A percentile compares a stretch with the other conserved stretches of the same genome.
These are phyloP conservation scores for Marchantia polymorpha DNA, from an alignment of 225 moss, liverwort and hornwort genomes.

Conservation along the genomic window DNA sequence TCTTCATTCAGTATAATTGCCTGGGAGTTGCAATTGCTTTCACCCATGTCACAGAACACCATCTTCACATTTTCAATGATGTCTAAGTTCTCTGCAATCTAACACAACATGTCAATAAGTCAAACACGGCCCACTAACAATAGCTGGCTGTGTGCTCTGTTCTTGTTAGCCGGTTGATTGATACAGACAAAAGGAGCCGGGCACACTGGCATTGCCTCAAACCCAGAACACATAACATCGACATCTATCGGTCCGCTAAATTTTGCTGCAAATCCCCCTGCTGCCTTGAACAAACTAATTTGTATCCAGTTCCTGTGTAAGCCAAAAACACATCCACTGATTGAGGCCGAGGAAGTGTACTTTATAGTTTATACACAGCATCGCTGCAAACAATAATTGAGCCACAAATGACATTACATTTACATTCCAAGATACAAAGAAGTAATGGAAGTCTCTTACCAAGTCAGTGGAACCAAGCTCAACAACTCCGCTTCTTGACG, in stretches of 20 bases:
- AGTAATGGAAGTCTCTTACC: slow-evolving; percentile 26
- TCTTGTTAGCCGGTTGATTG: too few species aligned
- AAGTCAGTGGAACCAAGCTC: slow-evolving; percentile 90
- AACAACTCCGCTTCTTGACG: slow-evolving; percentile 70
- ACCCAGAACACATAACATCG: too few species aligned
- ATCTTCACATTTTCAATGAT: slow-evolving; percentile 52
- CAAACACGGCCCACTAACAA: too few species aligned
- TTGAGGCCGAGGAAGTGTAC: neutral
- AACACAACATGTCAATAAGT: slow-evolving; percentile 1
- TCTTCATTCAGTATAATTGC: slow-evolving; percentile 49
- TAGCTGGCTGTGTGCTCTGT: too few species aligned
- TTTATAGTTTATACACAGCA: too few species aligned
- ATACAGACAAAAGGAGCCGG: too few species aligned
- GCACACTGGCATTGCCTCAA: too few species aligned
- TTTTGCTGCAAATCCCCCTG: too few species aligned
- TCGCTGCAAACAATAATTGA: neutral
- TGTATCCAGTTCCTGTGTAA: too few species aligned
- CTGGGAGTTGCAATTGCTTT: slow-evolving; percentile 44
- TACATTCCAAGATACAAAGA: neutral
- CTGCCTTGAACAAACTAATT: too few species aligned
- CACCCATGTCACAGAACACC: slow-evolving; percentile 52
- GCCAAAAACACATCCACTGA: neutral
- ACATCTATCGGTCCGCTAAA: too few species aligned
- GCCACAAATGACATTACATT: neutral
- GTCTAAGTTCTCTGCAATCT: slow-evolving; percentile 52